Conservation (phyloP, 352 stramenopile species). For the Peronosclerospora sorghi region DNA sequence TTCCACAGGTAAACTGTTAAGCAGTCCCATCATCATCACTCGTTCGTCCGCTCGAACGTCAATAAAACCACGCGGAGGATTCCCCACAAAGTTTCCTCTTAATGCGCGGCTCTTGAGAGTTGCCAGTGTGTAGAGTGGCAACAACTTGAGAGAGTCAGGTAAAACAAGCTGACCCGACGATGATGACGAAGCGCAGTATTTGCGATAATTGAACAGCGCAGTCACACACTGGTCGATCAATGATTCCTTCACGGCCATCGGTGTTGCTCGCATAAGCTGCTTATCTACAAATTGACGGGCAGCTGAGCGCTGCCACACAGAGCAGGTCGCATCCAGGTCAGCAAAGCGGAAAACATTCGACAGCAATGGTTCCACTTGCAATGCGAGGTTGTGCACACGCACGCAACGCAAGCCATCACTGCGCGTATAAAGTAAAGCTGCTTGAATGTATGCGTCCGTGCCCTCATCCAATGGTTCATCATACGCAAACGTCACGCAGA, state of each 20-base stretch:
- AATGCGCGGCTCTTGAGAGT: slow-evolving; percentile 84
- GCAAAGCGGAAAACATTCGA: slow-evolving; percentile 85
- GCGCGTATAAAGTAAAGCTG: slow-evolving; percentile 82
- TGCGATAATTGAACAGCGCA: slow-evolving; percentile 87
- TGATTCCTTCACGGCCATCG: slow-evolving; percentile 62
- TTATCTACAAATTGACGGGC: slow-evolving; percentile 76
- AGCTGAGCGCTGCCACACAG: slow-evolving; percentile 71
- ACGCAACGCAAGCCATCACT: slow-evolving; percentile 80
- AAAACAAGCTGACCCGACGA: slow-evolving; percentile 86
- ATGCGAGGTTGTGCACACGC: slow-evolving; percentile 84
- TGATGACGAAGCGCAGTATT: slow-evolving; percentile 85
- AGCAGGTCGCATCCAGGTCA: slow-evolving; percentile 81
- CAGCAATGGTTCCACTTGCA: slow-evolving; percentile 64
- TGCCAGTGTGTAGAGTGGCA: slow-evolving; percentile 83
- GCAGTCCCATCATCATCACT: slow-evolving; percentile 75
- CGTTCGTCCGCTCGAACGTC: slow-evolving; percentile 80
- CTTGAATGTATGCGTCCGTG: slow-evolving; percentile 76
- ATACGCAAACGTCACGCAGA: slow-evolving; percentile 83
- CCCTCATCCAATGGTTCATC: slow-evolving; percentile 72
- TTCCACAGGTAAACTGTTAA: slow-evolving; percentile 72
- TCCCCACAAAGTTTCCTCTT: slow-evolving; percentile 67
- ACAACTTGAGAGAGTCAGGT: slow-evolving; percentile 84
- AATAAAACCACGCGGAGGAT: slow-evolving; percentile 70
- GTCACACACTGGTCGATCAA: slow-evolving; percentile 80
- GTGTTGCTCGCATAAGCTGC: slow-evolving; percentile 67